Evolutionary conservation across 768 basidiomycete species (phyloP).

Genomic region (Lyophyllum shimeji): DNA sequence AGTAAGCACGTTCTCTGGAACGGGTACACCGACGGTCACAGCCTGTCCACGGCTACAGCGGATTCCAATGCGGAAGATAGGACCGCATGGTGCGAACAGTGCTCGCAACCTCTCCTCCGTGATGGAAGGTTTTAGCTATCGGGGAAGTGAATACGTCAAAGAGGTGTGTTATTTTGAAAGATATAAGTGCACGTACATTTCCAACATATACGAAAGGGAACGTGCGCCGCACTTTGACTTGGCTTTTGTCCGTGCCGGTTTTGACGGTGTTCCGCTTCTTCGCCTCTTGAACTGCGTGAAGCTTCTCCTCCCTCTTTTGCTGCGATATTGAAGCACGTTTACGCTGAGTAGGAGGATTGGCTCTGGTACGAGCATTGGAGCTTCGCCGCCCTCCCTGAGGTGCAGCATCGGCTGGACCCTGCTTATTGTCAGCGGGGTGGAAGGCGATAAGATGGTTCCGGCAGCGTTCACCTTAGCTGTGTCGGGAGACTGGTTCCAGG

Average conservation of each 20-base stretch:
- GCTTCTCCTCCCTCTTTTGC: conserved; percentile 6
- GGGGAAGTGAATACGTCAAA: background rate
- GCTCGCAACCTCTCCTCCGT: conserved; percentile 29
- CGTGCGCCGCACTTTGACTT: conserved; percentile 1
- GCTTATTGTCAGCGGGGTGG: background rate
- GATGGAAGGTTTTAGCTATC: conserved; percentile 35
- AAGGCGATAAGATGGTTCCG: background rate
- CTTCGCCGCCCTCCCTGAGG: background rate
- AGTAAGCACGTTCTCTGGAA: conserved; percentile 20
- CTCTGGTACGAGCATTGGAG: background rate
- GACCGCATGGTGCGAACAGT: conserved; percentile 38
- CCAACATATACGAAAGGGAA: conserved; percentile 52
- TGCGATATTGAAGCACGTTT: background rate
- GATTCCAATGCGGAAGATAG: conserved; percentile 30
- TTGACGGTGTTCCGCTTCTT: conserved; percentile 22
- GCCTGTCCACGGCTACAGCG: conserved; percentile 44
- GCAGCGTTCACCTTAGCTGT: background rate
- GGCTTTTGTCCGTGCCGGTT: conserved; percentile 1
- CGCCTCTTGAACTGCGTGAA: conserved; percentile 25
- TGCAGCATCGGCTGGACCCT: background rate
- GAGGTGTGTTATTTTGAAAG: background rate
- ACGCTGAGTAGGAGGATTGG: background rate
- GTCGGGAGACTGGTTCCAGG: conserved; percentile 6
- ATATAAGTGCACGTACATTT: conserved; percentile 49
- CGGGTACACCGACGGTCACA: conserved; percentile 24